Conservation (phyloP, 2,329 filamentous ascomycete genomes). For the Colletotrichum sp. region DNA sequence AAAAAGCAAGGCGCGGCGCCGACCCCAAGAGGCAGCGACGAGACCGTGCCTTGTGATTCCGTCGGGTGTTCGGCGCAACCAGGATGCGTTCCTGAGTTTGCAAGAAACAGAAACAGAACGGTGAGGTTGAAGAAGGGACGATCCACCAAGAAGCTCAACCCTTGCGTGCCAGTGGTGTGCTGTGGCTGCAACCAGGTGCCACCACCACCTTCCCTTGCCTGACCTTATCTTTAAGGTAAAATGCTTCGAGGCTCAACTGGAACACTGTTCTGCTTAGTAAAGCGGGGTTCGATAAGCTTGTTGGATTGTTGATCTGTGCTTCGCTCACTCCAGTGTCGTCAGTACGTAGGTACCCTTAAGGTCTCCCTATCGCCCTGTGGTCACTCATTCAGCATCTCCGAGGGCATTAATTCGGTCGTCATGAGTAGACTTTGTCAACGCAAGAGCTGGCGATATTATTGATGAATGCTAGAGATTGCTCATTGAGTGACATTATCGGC, state of each 20-base stretch:
- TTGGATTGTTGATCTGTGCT: not conserved
- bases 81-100: not conserved
- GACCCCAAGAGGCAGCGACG: not conserved
- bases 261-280: constrained; percentile 3
- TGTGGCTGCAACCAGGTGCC: not conserved
- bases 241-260: not conserved
- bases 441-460: not conserved
- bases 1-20: not conserved
- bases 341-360: not conserved
- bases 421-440: not conserved
- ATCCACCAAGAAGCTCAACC: constrained; percentile 10
- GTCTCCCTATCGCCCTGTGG: not conserved
- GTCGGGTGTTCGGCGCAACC: not conserved
- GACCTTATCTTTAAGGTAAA: not conserved
- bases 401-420: not conserved
- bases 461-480: not conserved
- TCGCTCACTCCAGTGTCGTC: not conserved
- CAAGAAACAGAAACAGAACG: not conserved
- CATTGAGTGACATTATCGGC: not conserved
- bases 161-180: not conserved
- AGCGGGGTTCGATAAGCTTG: not conserved
- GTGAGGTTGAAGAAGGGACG: constrained; percentile 6
- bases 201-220: not conserved
- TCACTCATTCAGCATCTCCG: not conserved
- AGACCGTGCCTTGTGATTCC: constrained; percentile 11